Conservation (phyloP, 2,329 filamentous ascomycete genomes). For the Alternaria rosae region DNA sequence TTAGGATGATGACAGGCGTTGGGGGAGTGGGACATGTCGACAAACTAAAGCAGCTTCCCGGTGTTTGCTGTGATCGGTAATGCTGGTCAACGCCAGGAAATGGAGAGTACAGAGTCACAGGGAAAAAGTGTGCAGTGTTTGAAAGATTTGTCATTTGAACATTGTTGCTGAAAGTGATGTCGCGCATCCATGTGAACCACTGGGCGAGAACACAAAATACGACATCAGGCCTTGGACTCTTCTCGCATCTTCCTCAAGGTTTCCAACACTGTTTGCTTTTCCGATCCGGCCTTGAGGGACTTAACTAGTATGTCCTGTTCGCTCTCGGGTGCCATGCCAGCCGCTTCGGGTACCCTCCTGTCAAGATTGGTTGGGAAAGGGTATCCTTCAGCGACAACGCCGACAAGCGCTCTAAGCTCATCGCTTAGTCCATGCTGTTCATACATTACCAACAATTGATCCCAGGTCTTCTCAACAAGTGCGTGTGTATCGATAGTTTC, state of each 20-base stretch:
- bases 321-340: slow-evolving; percentile 67
- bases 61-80: neutral
- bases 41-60: neutral
- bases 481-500: slow-evolving; percentile 64
- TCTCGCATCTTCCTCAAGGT: slow-evolving; percentile 51
- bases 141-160: neutral
- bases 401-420: slow-evolving; percentile 57
- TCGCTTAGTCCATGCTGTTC: slow-evolving; percentile 49
- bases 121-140: neutral
- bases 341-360: slow-evolving; percentile 61
- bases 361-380: slow-evolving; percentile 70
- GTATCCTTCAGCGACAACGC: slow-evolving; percentile 65
- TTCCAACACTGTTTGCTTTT: slow-evolving; percentile 52
- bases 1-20: neutral
- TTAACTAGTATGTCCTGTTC: slow-evolving; percentile 62
- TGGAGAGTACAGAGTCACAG: neutral
- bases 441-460: slow-evolving; percentile 46
- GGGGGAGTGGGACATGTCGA: neutral
- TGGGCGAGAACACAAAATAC: neutral
- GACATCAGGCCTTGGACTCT: slow-evolving; percentile 33
- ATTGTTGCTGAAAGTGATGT: neutral
- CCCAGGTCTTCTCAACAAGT: slow-evolving; percentile 58
- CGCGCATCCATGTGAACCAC: neutral
- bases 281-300: slow-evolving; percentile 53
- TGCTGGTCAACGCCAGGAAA: neutral